Percentiles rank a stretch among this genome's conserved stretches.
These are phyloP conservation scores for Botryosphaeria agaves DNA, from an alignment of 2,329 filamentous ascomycete species.

Conservation along the genomic window DNA sequence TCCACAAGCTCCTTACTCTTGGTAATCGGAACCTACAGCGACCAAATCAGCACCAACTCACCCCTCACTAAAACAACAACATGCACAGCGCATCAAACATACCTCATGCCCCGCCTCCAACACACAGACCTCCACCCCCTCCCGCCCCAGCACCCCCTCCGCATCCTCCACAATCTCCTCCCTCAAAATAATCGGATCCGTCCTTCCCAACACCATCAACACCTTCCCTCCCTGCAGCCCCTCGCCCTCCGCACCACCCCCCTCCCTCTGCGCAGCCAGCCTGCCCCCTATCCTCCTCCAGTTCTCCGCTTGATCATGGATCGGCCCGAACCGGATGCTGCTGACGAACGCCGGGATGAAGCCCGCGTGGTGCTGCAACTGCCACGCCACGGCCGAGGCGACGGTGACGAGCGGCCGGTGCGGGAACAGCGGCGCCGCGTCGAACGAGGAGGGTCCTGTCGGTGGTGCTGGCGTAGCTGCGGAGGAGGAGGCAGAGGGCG, in stretches of 20 bases:
- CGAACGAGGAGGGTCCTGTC: constrained; percentile 4
- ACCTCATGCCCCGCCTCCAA: constrained; percentile 54
- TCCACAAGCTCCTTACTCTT: too few species aligned
- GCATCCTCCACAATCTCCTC: constrained; percentile 48
- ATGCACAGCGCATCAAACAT: too few species aligned
- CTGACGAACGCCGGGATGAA: constrained; percentile 57
- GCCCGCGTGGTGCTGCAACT: constrained; percentile 46
- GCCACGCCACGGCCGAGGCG: constrained; percentile 49
- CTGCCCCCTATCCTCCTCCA: constrained; percentile 41
- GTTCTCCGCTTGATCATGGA: constrained; percentile 43
- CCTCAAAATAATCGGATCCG: constrained; percentile 49
- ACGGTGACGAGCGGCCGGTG: constrained; percentile 37
- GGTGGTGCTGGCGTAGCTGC: constrained; percentile 10
- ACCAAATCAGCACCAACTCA: too few species aligned
- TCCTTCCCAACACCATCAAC: constrained; percentile 46
- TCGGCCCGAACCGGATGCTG: constrained; percentile 51
- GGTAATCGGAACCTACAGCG: too few species aligned
- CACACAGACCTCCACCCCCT: constrained; percentile 39
- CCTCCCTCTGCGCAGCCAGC: constrained; percentile 25
- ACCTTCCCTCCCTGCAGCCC: constrained; percentile 22
- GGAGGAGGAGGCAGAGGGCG: constrained; percentile 8
- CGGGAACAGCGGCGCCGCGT: constrained; percentile 26
- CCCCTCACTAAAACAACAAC: too few species aligned
- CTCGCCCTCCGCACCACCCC: constrained; percentile 4
- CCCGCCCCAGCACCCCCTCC: constrained; percentile 34